Percentiles rank a stretch among this genome's conserved stretches.
These are phyloP conservation scores for Thalassiosira oceanica DNA, from an alignment of 352 stramenopile genomes.

Conservation along the genomic window DNA sequence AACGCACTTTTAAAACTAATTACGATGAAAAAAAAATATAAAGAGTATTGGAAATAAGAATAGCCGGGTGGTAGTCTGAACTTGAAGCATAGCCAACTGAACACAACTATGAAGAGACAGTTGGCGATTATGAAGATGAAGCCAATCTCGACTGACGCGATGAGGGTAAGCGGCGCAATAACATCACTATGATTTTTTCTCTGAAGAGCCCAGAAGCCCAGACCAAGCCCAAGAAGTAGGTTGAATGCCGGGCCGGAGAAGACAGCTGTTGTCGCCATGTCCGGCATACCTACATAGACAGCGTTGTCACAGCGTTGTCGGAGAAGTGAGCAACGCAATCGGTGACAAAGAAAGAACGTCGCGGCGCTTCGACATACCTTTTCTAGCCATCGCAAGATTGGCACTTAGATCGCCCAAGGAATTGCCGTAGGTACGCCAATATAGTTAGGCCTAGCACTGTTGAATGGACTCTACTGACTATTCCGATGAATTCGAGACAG, in stretches of 20 bases:
- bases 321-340: slow-evolving; percentile 35
- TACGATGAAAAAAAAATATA: slow-evolving; percentile 33
- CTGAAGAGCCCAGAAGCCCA: slow-evolving; percentile 5
- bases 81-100: slow-evolving; percentile 18
- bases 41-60: slow-evolving; percentile 30
- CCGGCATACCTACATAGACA: no score
- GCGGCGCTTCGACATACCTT: slow-evolving; percentile 74
- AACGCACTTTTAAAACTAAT: slow-evolving; percentile 28
- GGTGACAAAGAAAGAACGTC: no score
- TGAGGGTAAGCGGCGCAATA: slow-evolving; percentile 24
- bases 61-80: slow-evolving; percentile 34
- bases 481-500: slow-evolving; percentile 68
- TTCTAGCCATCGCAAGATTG: slow-evolving; percentile 66
- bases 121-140: slow-evolving; percentile 30
- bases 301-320: no score
- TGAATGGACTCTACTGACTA: slow-evolving; percentile 65
- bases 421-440: slow-evolving; percentile 79
- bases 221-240: slow-evolving; percentile 7
- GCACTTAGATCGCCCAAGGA: slow-evolving; percentile 33
- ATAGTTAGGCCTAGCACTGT: slow-evolving; percentile 82
- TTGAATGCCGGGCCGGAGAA: slow-evolving; percentile 32
- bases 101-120: slow-evolving; percentile 20
- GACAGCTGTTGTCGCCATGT: background rate
- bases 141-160: slow-evolving; percentile 10
- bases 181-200: slow-evolving; percentile 19